These are phyloP conservation scores for Yamadazyma diddensiae DNA, from an alignment of 1,139 yeast species.

Conservation along the genomic window DNA sequence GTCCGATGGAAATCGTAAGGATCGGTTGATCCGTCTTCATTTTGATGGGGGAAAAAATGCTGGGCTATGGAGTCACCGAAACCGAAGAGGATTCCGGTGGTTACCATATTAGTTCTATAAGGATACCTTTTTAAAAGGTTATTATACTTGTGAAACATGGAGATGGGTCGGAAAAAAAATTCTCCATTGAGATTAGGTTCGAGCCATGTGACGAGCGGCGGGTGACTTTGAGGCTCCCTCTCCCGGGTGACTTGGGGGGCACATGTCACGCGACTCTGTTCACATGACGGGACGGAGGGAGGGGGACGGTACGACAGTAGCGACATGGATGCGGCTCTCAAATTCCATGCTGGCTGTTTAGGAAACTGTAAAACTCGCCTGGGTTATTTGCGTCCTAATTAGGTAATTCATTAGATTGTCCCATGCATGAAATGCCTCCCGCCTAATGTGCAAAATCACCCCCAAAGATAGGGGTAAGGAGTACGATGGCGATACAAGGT, in stretches of 20 bases:
- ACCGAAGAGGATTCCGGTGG: conserved; percentile 66
- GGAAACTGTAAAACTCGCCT: no score
- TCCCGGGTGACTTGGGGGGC: no score
- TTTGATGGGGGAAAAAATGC: conserved; percentile 42
- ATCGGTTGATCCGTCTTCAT: conserved; percentile 13
- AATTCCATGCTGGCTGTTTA: not conserved
- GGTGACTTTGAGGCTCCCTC: no score
- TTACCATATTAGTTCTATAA: conserved; percentile 50
- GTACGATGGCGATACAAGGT: no score
- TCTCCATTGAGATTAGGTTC: no score
- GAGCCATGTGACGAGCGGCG: no score
- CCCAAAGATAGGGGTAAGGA: conserved; percentile 3
- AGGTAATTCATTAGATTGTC: conserved; percentile 1
- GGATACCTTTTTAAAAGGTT: conserved; percentile 45
- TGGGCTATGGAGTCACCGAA: conserved; percentile 78
- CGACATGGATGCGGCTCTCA: no score
- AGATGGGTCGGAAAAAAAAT: no score
- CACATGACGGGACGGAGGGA: no score
- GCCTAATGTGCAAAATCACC: no score
- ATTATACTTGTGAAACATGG: conserved; percentile 35
- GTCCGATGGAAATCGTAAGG: conserved; percentile 39
- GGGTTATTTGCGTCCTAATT: conserved; percentile 1
- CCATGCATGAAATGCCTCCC: not conserved
- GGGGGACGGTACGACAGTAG: no score
- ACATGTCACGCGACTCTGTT: no score